A percentile compares a stretch with the other conserved stretches of the same genome.
Evolutionary conservation across 2,329 filamentous ascomycete species (phyloP).

Genomic region (Gaeumannomyces sp.): DNA sequence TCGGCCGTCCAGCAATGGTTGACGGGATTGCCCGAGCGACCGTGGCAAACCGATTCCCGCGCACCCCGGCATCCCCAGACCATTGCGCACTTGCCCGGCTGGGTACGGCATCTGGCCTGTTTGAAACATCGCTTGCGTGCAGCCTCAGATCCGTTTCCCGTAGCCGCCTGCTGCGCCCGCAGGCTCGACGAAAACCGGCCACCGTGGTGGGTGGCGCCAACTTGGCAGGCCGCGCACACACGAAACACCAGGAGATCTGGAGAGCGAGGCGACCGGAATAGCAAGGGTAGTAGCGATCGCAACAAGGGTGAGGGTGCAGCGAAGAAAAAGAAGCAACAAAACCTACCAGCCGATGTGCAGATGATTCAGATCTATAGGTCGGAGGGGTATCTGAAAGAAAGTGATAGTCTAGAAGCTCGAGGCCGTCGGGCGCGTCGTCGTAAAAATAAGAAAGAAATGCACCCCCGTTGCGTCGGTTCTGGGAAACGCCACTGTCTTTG

Average conservation of each 20-base stretch:
- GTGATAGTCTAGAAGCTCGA: conserved; percentile 9
- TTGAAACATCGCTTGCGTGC: conserved; percentile 1
- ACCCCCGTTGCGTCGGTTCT: not conserved
- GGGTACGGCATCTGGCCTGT: not conserved
- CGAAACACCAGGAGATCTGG: not conserved
- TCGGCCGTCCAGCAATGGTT: not conserved
- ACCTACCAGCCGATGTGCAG: conserved; percentile 3
- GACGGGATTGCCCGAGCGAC: not conserved
- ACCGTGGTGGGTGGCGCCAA: not conserved
- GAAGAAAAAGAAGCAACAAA: not conserved
- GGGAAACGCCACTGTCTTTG: conserved; percentile 5
- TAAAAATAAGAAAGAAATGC: not conserved
- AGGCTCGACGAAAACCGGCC: not conserved
- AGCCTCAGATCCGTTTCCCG: not conserved
- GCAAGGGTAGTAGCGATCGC: not conserved
- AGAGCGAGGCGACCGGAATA: not conserved
- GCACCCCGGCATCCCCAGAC: not conserved
- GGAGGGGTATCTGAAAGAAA: conserved; percentile 10
- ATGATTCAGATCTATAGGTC: conserved; percentile 8
- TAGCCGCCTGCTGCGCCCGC: not conserved
- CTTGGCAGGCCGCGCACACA: not conserved
- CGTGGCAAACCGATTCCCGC: conserved; percentile 1
- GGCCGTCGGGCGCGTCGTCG: not conserved
- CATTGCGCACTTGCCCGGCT: not conserved
- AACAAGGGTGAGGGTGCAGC: not conserved